Evolutionary conservation across 768 basidiomycete species (phyloP).

Genomic region (Hygrocybe coccinea): DNA sequence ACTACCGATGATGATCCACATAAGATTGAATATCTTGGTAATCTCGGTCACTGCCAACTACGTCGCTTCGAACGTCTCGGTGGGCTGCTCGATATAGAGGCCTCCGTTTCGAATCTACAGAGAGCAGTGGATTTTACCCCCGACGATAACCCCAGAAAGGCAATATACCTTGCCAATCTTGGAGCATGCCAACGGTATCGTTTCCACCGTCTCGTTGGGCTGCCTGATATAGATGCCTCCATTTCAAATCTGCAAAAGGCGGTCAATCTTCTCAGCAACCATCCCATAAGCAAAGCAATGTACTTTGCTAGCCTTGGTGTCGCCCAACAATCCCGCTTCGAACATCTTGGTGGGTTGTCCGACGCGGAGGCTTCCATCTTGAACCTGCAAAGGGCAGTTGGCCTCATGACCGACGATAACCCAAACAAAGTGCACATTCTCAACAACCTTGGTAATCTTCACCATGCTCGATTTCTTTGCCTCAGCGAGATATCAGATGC

Average conservation of each 20-base stretch:
- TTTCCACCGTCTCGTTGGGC: too few species aligned
- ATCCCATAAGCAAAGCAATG: too few species aligned
- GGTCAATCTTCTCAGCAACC: too few species aligned
- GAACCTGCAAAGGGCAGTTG: conserved; percentile 17
- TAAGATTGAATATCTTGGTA: not conserved
- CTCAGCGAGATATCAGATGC: conserved; percentile 24
- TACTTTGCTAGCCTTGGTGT: too few species aligned
- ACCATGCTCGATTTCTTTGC: conserved; percentile 17
- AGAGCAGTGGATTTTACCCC: conserved; percentile 9
- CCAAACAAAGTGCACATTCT: not conserved
- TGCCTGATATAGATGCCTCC: too few species aligned
- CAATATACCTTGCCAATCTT: not conserved
- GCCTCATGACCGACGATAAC: conserved; percentile 16
- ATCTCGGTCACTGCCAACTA: conserved; percentile 12
- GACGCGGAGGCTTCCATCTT: conserved; percentile 22
- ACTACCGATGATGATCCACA: conserved; percentile 15
- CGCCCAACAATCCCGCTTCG: too few species aligned
- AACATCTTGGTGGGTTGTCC: too few species aligned
- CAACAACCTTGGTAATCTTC: conserved; percentile 12
- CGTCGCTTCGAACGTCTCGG: conserved; percentile 24
- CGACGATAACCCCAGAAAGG: conserved; percentile 1
- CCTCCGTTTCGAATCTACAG: conserved; percentile 8
- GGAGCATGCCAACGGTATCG: not conserved
- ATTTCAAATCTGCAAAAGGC: too few species aligned
- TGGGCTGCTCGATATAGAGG: conserved; percentile 21